Percentiles rank a stretch among this genome's conserved stretches.
These are phyloP conservation scores for Penicillium angulare DNA, from an alignment of 495 filamentous ascomycete genomes.

Conservation along the genomic window DNA sequence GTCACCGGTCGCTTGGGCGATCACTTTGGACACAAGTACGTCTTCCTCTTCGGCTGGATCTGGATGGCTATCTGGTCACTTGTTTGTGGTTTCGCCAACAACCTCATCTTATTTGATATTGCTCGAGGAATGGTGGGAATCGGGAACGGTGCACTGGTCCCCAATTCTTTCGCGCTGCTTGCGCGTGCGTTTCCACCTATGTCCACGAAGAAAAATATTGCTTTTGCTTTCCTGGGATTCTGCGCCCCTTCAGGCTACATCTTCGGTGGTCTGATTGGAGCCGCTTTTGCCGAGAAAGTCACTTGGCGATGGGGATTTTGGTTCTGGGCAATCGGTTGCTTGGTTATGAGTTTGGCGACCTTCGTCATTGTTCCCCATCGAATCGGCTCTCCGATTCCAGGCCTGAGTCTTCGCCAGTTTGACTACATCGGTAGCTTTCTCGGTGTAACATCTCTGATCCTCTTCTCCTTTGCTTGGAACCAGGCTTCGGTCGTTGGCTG, in stretches of 20 bases:
- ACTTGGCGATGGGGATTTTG: constrained; percentile 66
- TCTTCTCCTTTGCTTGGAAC: constrained; percentile 42
- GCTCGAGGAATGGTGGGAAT: constrained; percentile 56
- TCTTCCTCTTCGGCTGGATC: constrained; percentile 51
- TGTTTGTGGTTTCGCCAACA: constrained; percentile 35
- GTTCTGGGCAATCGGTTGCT: constrained; percentile 49
- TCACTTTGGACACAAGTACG: constrained; percentile 51
- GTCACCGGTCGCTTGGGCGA: constrained; percentile 56
- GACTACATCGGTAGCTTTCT: constrained; percentile 48
- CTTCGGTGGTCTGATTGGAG: constrained; percentile 45
- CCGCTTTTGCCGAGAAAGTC: constrained; percentile 42
- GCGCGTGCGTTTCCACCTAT: constrained; percentile 51
- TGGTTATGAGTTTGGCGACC: constrained; percentile 45
- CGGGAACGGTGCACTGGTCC: constrained; percentile 54
- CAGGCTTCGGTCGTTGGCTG: constrained; percentile 36
- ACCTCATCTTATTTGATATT: constrained; percentile 51
- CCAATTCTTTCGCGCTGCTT: constrained; percentile 58
- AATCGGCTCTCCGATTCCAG: constrained; percentile 23
- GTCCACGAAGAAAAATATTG: constrained; percentile 51
- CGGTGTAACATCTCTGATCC: constrained; percentile 23
- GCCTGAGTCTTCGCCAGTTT: constrained; percentile 21
- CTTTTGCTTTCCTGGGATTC: constrained; percentile 58
- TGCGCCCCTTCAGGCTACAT: constrained; percentile 52
- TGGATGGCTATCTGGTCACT: constrained; percentile 56
- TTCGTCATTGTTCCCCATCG: constrained; percentile 17